Base-by-base conservation (phyloP, 2,329 filamentous ascomycete genomes). In the Paecilomyces formosus region DNA sequence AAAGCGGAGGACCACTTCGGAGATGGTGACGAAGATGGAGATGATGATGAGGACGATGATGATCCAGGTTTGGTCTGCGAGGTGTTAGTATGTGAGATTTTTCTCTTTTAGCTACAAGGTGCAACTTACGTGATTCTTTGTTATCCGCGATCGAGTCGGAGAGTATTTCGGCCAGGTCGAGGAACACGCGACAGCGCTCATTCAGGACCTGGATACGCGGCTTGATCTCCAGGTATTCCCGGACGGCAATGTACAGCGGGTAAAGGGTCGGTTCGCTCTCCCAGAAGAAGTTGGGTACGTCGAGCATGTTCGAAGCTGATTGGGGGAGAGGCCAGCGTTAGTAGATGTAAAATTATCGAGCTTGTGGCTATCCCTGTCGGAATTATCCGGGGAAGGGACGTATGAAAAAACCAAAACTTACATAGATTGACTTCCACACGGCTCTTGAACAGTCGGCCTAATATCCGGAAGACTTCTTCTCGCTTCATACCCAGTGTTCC, bases 201-300 rank as follows among this genome's bases (percentile, higher is more conserved):
- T 99, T 99, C 63, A 99, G 87, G 24, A 97, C 92, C 74, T 95
- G 91, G 72, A 96, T 96, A 57, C 94, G 90, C 7, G 89, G 91
- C 69, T 96, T 93, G 73, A 99, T 97, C 71, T 99, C 94, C 61
- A 99, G 88, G 71, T 99, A 99, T 73, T 97, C 94, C 67, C 94
- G 90, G 55, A 97, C 91, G 60, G 92, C 94, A 60, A 86, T 87
- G 78, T 99, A 99, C 28, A 99, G 86, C 0, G 94, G 94, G 72
- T 97, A 91, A 0, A 99, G 82, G 0, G 91, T 97, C 18, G 94
- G 94, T 72, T 99, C 94, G 11, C 90, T 90, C 73, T 97, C 92
- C 94, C 94, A 99, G 82, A 97, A 96, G 82, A 97, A 97, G 72
- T 93, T 95, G 61, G 93, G 93, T 0, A 95, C 91, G 73, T 97